Base-by-base conservation (phyloP, 2,329 filamentous ascomycete genomes). In the Hypomyces perniciosus region DNA sequence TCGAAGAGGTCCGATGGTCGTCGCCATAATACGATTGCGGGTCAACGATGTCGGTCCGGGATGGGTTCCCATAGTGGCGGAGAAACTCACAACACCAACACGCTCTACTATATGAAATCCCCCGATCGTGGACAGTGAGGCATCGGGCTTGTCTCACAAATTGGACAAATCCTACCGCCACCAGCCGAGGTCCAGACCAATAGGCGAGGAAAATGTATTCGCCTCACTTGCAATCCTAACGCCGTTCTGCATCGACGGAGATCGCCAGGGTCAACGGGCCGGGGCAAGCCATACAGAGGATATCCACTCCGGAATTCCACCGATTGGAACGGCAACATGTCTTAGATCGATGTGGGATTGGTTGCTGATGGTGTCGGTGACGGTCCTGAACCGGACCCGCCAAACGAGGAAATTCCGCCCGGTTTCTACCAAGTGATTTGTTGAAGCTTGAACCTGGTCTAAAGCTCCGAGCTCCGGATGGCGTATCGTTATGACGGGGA, bases 351-450 rank as follows among this genome's bases (percentile, higher is more conserved):
- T 5, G 5, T 6, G 35, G 6, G 13, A 20, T n/a, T 20, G 12
- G 29, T 5, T 8, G 28, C 33, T 35, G 35, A 42, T 29, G n/a
- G 30, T 30, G 39, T 33, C 10, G 50, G 46, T 44, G 8, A 27
- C 40, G 20, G 40, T 42, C 51, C 51, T 45, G 46, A 29, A 34
- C 9, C 46, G 51, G 41, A 9, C 35, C 38, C 41, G 47, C 51
- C 51, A 29, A 53, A 53, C 29, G 12, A 30, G 47, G 51, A 40
- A 45, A 50, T 41, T 50, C 51, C 51, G 51, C 47, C 12, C 31
- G 29, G 13, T 20, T n/a, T 9, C 28, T 10, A 30, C n/a, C 13
- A 34, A 33, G 4, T 31, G 34, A 2, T 38, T 38, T 26, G 9
- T 26, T 41, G 20, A 12, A n/a, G 12, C 12, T 41, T 20, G 38